These are phyloP conservation scores for Luffa acutangula DNA, from an alignment of 306 rosid species.

Conservation along the genomic window DNA sequence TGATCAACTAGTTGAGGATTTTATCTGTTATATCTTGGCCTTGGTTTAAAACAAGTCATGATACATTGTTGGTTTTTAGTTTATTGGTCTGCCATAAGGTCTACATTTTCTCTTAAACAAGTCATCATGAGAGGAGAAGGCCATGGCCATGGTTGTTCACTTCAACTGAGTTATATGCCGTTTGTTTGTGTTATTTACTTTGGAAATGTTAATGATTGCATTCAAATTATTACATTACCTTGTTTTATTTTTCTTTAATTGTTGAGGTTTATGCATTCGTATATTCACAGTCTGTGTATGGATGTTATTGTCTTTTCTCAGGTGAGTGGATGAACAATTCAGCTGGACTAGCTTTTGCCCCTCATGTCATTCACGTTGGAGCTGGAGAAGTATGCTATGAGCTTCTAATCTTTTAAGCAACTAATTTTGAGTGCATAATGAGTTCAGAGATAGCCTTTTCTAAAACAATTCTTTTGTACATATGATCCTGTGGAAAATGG, in stretches of 20 bases:
- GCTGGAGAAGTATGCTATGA: slow-evolving; percentile 60
- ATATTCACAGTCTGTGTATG: background rate
- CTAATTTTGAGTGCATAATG: background rate
- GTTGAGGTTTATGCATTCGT: background rate
- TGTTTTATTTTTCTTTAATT: background rate
- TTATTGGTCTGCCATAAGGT: background rate
- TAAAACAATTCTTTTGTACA: background rate
- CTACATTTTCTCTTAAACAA: background rate
- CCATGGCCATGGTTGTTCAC: background rate
- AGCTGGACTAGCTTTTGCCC: slow-evolving; percentile 90
- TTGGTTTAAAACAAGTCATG: background rate
- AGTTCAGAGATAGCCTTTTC: background rate
- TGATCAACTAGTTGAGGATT: background rate
- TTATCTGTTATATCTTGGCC: no score
- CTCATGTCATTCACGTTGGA: slow-evolving; percentile 74
- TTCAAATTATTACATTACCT: background rate
- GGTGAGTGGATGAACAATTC: slow-evolving; percentile 99
- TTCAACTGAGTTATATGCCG: background rate
- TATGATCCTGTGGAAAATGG: background rate
- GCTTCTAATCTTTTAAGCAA: background rate
- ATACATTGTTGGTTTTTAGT: background rate
- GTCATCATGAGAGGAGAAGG: background rate
- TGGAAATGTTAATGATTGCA: background rate
- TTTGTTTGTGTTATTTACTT: background rate
- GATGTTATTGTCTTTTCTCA: slow-evolving; percentile 10